Base-by-base conservation (phyloP, 345 rosid species). In the Populus ilicifolia region DNA sequence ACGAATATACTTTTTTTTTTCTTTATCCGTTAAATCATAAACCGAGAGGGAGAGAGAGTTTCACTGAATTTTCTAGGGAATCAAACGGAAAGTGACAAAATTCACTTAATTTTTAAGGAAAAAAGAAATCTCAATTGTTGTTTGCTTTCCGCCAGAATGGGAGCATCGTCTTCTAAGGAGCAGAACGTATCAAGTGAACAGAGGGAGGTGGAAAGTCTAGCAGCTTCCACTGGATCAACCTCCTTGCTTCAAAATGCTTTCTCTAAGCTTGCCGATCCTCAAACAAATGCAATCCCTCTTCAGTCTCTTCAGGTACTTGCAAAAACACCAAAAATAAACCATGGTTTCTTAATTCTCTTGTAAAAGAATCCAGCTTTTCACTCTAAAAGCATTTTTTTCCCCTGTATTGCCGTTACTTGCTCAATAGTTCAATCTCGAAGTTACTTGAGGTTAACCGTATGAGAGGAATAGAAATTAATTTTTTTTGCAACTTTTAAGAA, bases 101-200 rank as follows among this genome's bases (percentile, higher is more conserved):
- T 2, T 20, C 46, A 30, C 39, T 33, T 6, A 29, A 50, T n/a
- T 36, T 23, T 70, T 41, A 41, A 18, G 29, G 3, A 29, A 41
- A 36, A 8, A 11, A 9, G 27, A 21, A 74, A 44, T 20, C 39
- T 27, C 7, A 2, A 20, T 13, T n/a, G 35, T 33, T 27, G 5
- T 38, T n/a, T 41, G 36, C 33, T 16, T 23, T 17, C 67, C 14
- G 21, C 5, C 56, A 77, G 13, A 56, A 93, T 93, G 98, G 98
- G 98, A 81, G 91, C 89, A 20, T 91, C 98, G 4, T 87, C 97
- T 21, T 94, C 98, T 21, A 82, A 84, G 29, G 89, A 87, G 70
- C 87, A 84, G 79, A 74, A 72, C 20, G 82, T 33, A 8, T 80
- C 85, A 68, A 27, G 70, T 33, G 94, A 91, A 69, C 91, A 85